Evolutionary conservation across 352 stramenopile genomes (phyloP).

Genomic region (Pythium grandisporangium): DNA sequence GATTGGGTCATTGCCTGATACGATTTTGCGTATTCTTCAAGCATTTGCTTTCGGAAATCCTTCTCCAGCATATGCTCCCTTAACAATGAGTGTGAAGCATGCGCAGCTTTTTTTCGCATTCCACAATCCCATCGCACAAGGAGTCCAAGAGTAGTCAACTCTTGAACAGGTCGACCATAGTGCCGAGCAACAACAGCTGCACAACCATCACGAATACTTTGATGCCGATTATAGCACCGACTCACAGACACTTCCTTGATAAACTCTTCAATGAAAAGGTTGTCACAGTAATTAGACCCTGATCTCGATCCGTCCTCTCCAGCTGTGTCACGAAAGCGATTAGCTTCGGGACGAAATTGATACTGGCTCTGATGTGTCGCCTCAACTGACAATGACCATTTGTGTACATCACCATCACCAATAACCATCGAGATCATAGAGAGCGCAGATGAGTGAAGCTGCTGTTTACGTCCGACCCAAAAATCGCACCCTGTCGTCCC

Average conservation of each 20-base stretch:
- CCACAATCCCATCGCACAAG: slow-evolving; percentile 66
- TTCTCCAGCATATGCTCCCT: slow-evolving; percentile 74
- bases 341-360: not conserved
- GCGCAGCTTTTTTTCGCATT: slow-evolving; percentile 41
- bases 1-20: slow-evolving; percentile 69
- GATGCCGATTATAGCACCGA: slow-evolving; percentile 32
- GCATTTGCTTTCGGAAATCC: slow-evolving; percentile 59
- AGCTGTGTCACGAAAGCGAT: not conserved
- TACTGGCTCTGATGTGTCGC: slow-evolving; percentile 5
- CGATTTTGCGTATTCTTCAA: slow-evolving; percentile 61
- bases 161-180: slow-evolving; percentile 8
- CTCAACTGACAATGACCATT: slow-evolving; percentile 2
- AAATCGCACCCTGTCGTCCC: not conserved
- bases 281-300: no score
- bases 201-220: slow-evolving; percentile 58
- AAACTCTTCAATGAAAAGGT: slow-evolving; percentile 74
- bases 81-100: slow-evolving; percentile 50
- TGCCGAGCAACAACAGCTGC: slow-evolving; percentile 37
- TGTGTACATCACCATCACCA: slow-evolving; percentile 14
- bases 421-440: slow-evolving; percentile 8
- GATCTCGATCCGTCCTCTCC: slow-evolving; percentile 5
- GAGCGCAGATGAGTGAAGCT: not conserved
- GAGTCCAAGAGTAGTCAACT: slow-evolving; percentile 30
- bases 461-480: not conserved
- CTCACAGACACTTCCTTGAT: slow-evolving; percentile 53